Percentiles rank a stretch among this genome's conserved stretches.
phyloP scores from a whole-genome alignment of 257 asterid genomes.

The Solanum lycopersicoides region DNA sequence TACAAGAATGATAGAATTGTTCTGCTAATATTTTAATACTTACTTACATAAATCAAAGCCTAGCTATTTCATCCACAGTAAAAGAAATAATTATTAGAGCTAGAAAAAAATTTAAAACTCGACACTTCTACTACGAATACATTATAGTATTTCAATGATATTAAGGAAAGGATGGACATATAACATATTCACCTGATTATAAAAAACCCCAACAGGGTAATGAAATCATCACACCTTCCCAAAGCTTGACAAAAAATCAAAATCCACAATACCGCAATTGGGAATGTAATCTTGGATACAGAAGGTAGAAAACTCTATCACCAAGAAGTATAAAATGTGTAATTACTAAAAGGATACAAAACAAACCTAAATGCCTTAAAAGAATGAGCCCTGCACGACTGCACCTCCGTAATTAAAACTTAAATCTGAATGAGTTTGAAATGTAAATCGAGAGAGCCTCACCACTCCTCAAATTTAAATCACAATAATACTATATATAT shows the following conservation, averaged over 20 bases:
- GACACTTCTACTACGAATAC: too few relatives aligned
- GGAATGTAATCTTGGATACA: conserved; percentile 60
- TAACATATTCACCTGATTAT: conserved; percentile 48
- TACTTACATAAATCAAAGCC: too few relatives aligned
- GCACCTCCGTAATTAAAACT: not conserved
- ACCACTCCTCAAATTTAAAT: not conserved
- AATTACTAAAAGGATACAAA: conserved; percentile 65
- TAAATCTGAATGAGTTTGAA: not conserved
- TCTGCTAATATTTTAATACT: too few relatives aligned
- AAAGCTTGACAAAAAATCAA: conserved; percentile 90
- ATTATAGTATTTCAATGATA: not conserved
- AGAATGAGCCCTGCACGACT: too few relatives aligned
- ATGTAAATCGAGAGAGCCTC: not conserved
- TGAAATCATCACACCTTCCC: conserved; percentile 88
- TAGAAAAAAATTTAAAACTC: too few relatives aligned
- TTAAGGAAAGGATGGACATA: not conserved
- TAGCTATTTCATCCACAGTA: too few relatives aligned
- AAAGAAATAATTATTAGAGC: too few relatives aligned
- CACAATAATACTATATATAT: not conserved
- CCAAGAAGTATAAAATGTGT: too few relatives aligned
- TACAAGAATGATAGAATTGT: too few relatives aligned
- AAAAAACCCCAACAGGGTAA: conserved; percentile 78
- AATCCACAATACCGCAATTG: conserved; percentile 81
- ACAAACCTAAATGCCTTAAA: conserved; percentile 89
- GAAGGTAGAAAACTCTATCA: conserved; percentile 29